Conservation (phyloP, 192 early-diverging fungal genomes). For the Gryganskiella cystojenkinii region DNA sequence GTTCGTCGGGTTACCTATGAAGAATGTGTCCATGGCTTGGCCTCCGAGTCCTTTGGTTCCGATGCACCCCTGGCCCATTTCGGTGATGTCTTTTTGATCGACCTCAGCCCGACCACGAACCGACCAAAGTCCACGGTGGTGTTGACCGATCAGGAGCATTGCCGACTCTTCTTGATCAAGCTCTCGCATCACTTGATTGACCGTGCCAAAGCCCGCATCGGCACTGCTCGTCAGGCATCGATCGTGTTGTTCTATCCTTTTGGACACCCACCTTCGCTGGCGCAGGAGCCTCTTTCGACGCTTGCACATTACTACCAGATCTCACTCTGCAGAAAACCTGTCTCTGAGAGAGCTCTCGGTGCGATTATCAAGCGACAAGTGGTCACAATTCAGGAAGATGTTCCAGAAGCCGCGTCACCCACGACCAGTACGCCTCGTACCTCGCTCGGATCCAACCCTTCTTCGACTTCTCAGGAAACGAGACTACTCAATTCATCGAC, state of each 20-base stretch:
- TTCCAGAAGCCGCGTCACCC: constrained; percentile 3
- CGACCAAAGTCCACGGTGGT: constrained; percentile 8
- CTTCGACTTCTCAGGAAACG: neutral
- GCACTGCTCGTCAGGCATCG: constrained; percentile 36
- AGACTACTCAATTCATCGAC: neutral
- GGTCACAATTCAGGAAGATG: constrained; percentile 24
- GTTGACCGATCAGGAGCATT: constrained; percentile 43
- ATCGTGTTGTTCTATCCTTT: constrained; percentile 48
- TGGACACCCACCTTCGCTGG: constrained; percentile 46
- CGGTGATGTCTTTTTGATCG: constrained; percentile 49
- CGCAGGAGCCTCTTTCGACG: constrained; percentile 38
- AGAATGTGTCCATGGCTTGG: constrained; percentile 36
- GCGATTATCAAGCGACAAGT: constrained; percentile 47
- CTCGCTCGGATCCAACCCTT: neutral
- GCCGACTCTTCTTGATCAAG: constrained; percentile 24
- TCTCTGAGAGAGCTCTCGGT: constrained; percentile 40
- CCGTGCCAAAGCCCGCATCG: constrained; percentile 27
- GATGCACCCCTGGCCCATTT: constrained; percentile 21
- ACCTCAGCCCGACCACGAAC: constrained; percentile 40
- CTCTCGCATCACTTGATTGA: constrained; percentile 21
- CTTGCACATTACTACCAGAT: constrained; percentile 41
- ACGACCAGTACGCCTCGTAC: neutral
- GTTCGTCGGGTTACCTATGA: constrained; percentile 27
- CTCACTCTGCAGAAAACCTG: constrained; percentile 48
- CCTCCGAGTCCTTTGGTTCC: constrained; percentile 15